A percentile compares a stretch with the other conserved stretches of the same genome.
These are phyloP conservation scores for Macadamia integrifolia DNA, from an alignment of 164 flowering plant species.

Conservation along the genomic window DNA sequence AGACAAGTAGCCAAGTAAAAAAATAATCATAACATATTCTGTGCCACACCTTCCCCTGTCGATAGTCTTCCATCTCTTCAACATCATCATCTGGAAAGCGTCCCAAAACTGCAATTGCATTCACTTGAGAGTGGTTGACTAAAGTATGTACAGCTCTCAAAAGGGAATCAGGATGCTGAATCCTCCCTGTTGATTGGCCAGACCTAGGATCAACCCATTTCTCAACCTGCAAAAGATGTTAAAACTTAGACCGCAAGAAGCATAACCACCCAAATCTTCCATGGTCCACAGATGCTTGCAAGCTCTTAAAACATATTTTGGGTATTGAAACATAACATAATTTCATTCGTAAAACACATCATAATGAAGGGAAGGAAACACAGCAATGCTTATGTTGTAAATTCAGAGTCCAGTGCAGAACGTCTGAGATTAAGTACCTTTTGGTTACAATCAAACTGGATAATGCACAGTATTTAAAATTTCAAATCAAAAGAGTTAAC, in stretches of 20 bases:
- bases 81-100: slow-evolving; percentile 84
- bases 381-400: background rate
- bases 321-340: too few relatives aligned
- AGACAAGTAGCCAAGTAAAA: background rate
- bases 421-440: background rate
- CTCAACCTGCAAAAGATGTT: slow-evolving; percentile 48
- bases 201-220: slow-evolving; percentile 69
- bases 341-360: too few relatives aligned
- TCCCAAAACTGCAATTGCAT: slow-evolving; percentile 85
- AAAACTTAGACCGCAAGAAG: slow-evolving; percentile 1
- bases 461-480: background rate
- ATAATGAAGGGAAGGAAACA: too few relatives aligned
- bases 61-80: slow-evolving; percentile 59
- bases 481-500: background rate
- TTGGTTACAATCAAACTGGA: background rate
- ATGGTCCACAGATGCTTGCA: background rate
- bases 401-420: background rate
- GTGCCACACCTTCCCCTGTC: slow-evolving; percentile 59
- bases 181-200: slow-evolving; percentile 86
- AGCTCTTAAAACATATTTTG: background rate
- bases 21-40: background rate
- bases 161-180: slow-evolving; percentile 62
- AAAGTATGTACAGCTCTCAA: slow-evolving; percentile 61
- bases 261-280: background rate
- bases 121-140: slow-evolving; percentile 36